These are phyloP conservation scores for Pichia sporocuriosa DNA, from an alignment of 805 yeast species.

Conservation along the genomic window DNA sequence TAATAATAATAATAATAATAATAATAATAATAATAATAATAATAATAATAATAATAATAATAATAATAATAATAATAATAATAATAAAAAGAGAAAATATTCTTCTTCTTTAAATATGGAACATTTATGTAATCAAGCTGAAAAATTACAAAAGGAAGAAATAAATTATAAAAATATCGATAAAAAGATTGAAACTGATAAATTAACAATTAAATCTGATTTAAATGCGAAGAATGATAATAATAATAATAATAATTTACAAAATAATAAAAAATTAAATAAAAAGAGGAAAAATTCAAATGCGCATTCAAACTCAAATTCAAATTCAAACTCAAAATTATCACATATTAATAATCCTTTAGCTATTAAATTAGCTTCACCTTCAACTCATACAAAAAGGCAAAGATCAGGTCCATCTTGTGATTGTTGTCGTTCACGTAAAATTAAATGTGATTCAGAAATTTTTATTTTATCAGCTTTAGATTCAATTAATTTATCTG, in stretches of 20 bases:
- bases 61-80: background rate
- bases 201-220: too few relatives aligned
- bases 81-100: constrained; percentile 1
- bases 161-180: too few relatives aligned
- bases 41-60: too few relatives aligned
- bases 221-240: too few relatives aligned
- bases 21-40: too few relatives aligned
- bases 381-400: constrained; percentile 32
- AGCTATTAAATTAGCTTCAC: constrained; percentile 29
- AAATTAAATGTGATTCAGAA: constrained; percentile 69
- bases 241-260: too few relatives aligned
- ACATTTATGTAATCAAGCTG: constrained; percentile 6
- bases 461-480: constrained; percentile 31
- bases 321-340: background rate
- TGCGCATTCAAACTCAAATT: background rate
- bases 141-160: constrained; percentile 2
- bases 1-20: too few relatives aligned
- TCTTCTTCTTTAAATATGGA: constrained; percentile 4
- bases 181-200: too few relatives aligned
- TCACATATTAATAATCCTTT: background rate
- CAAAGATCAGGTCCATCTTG: constrained; percentile 74
- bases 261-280: background rate
- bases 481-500: constrained; percentile 7
- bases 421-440: constrained; percentile 61
- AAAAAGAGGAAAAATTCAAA: background rate